Base-by-base conservation (phyloP, 2,329 filamentous ascomycete genomes). In the Xylaria sp. region DNA sequence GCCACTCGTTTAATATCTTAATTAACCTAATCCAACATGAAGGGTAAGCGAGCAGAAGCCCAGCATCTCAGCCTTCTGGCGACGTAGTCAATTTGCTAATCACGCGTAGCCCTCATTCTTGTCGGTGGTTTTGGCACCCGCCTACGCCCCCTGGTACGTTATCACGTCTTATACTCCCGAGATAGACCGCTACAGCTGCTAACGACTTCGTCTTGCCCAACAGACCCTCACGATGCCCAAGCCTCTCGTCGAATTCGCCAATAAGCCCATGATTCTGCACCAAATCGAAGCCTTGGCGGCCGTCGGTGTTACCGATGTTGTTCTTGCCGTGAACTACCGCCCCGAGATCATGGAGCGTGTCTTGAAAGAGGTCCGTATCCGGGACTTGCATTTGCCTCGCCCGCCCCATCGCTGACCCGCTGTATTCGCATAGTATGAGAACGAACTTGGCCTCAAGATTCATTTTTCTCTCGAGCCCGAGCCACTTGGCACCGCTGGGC, bases 191-290 rank as follows among this genome's bases (percentile, higher is more conserved):
- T n/a, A 46, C 23, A 59, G 26, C 13, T 26, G 49, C 67, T 71
- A 61, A 71, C 61, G 17, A 44, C 74, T 72, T 68, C 63, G 68
- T 63, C 73, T 72, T 71, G 49, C 58, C 58, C 44, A 63, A 64
- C 80, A 97, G 93, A 99, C 95, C 77, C 90, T 99, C 79, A 97
- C 96, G 60, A 92, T 97, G 74, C 95, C 95, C 71, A 99, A 98
- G 84, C 95, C 96, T 74, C 88, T 99, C 75, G 96, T 99, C 79
- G 95, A 99, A 85, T 99, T 99, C 79, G 94, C 90, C 80, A 99
- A 99, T 88, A 95, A 96, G 85, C 96, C 94, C 80, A 99, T 99
- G 95, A 98, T 99, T 82, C 88, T 97, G 79, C 95, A 98, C 84
- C 95, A 99, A 84, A 93, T 99, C 77, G 94, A 97, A 85, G 94